A percentile compares a stretch with the other conserved stretches of the same genome.
These are phyloP conservation scores for Fallopia convolvulus DNA, from an alignment of 148 eudicot genomes.

Conservation along the genomic window DNA sequence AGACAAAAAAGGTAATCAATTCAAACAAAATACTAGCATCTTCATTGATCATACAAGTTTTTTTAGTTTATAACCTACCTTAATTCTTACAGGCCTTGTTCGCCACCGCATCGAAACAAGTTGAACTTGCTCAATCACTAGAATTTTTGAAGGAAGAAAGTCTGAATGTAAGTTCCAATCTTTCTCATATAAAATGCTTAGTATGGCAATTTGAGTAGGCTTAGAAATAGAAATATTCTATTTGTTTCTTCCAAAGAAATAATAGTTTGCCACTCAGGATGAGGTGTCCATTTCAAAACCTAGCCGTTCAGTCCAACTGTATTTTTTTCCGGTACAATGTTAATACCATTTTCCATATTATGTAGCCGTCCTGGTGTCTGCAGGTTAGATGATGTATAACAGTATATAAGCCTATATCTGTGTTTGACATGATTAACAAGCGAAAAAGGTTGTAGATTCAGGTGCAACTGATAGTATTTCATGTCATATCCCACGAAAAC, in stretches of 20 bases:
- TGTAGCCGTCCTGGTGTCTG: background rate
- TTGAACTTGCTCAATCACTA: slow-evolving; percentile 80
- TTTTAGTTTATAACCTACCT: background rate
- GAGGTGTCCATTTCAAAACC: no score
- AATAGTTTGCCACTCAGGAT: no score
- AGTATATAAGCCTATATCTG: background rate
- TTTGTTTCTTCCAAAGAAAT: background rate
- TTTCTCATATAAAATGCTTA: background rate
- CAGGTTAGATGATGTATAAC: background rate
- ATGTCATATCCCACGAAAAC: background rate
- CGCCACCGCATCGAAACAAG: slow-evolving; percentile 89
- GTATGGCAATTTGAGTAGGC: background rate
- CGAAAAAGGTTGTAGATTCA: background rate
- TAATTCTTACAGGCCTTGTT: slow-evolving; percentile 43
- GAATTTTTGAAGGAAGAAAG: slow-evolving; percentile 60
- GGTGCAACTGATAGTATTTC: background rate
- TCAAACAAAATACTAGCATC: background rate
- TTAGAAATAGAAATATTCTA: background rate
- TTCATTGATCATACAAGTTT: background rate
- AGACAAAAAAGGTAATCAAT: slow-evolving; percentile 68
- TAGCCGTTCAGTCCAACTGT: no score
- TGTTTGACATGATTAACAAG: background rate
- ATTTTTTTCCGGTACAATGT: no score
- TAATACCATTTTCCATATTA: background rate
- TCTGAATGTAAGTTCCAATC: slow-evolving; percentile 42